A percentile compares a stretch with the other conserved stretches of the same genome.
Conservation (phyloP, 2,329 filamentous ascomycete species). For the Chaetomiaceae sp. region DNA sequence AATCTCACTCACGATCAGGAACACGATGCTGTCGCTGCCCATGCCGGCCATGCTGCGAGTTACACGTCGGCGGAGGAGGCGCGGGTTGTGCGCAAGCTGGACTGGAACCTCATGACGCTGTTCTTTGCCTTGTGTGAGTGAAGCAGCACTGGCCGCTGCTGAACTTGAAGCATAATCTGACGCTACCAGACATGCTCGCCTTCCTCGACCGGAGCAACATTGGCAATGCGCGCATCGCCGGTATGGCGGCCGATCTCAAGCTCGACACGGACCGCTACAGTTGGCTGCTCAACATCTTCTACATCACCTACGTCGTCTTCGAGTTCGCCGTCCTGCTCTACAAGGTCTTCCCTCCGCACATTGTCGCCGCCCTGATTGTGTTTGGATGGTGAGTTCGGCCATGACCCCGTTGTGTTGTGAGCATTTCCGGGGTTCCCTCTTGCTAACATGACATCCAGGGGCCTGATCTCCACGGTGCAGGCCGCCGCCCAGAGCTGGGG, state of each 20-base stretch:
- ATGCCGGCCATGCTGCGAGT: not conserved
- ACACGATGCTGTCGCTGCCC: no score
- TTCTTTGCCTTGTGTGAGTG: slow-evolving; percentile 2
- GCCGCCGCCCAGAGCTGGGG: not conserved
- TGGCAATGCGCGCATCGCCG: slow-evolving; percentile 36
- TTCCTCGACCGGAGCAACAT: slow-evolving; percentile 40
- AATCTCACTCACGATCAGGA: no score
- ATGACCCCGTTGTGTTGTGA: no score
- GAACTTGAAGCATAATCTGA: not conserved
- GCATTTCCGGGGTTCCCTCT: no score
- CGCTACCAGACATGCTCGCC: slow-evolving; percentile 28
- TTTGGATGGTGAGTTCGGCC: not conserved
- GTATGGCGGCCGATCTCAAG: slow-evolving; percentile 35
- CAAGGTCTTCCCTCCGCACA: not conserved
- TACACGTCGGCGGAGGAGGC: not conserved
- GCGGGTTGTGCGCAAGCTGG: not conserved
- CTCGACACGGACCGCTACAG: slow-evolving; percentile 37
- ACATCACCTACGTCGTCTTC: slow-evolving; percentile 35
- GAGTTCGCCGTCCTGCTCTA: not conserved
- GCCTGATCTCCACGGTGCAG: not conserved
- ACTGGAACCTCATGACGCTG: slow-evolving; percentile 1
- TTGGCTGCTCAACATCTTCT: slow-evolving; percentile 44
- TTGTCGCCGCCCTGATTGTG: not conserved
- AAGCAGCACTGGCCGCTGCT: not conserved
- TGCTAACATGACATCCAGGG: not conserved